Conservation (phyloP, 2,329 filamentous ascomycete species). For the Fusarium incarnatum region DNA sequence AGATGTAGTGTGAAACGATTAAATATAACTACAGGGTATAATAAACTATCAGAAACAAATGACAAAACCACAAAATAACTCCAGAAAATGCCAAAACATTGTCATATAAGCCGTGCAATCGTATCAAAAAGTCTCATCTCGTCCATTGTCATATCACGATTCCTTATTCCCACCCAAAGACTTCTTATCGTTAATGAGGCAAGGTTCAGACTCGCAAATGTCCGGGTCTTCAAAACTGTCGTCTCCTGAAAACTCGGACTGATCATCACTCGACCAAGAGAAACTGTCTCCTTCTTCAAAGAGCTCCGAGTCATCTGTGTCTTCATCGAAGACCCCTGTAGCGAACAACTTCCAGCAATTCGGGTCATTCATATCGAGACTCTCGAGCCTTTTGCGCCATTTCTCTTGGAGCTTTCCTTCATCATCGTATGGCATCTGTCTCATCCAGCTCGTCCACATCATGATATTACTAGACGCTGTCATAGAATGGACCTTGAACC, state of each 20-base stretch:
- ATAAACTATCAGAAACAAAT: neutral
- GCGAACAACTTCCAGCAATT: slow-evolving; percentile 46
- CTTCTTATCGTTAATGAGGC: neutral
- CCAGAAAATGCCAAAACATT: slow-evolving; percentile 5
- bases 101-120: slow-evolving; percentile 4
- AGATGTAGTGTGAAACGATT: neutral
- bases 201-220: slow-evolving; percentile 2
- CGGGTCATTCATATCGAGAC: slow-evolving; percentile 42
- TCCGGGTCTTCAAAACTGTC: slow-evolving; percentile 3
- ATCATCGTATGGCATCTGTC: slow-evolving; percentile 46
- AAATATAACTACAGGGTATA: slow-evolving; percentile 26
- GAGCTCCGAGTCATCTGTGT: slow-evolving; percentile 24
- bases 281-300: slow-evolving; percentile 25
- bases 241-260: slow-evolving; percentile 3
- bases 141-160: neutral
- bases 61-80: neutral
- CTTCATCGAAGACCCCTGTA: slow-evolving; percentile 29
- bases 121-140: neutral
- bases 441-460: slow-evolving; percentile 48
- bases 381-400: slow-evolving; percentile 42
- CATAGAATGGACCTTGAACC: slow-evolving; percentile 43
- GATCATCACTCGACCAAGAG: slow-evolving; percentile 20
- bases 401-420: slow-evolving; percentile 37
- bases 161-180: neutral
- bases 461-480: slow-evolving; percentile 33